Conservation (phyloP, 176 grass and related monocot species). For the Eragrostis nindensis region DNA sequence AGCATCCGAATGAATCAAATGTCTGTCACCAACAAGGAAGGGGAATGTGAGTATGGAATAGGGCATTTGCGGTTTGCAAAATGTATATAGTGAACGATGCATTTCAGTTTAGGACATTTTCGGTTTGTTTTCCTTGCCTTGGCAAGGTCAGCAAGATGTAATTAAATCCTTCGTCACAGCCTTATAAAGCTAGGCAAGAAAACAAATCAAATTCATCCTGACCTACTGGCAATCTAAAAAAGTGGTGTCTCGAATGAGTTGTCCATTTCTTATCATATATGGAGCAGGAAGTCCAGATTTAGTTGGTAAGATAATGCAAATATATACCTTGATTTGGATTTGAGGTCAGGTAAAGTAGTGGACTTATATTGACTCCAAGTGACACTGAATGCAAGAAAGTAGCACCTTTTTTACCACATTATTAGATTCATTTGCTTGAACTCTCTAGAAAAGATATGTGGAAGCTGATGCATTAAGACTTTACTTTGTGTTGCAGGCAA, state of each 20-base stretch:
- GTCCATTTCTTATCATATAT: not conserved
- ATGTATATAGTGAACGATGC: not conserved
- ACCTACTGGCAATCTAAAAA: not conserved
- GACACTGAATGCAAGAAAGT: not conserved
- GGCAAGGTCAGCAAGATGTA: not conserved
- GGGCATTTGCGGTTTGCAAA: not conserved
- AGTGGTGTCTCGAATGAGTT: not conserved
- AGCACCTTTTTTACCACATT: not conserved
- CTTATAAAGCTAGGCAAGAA: not conserved
- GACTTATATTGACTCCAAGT: not conserved
- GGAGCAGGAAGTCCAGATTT: not conserved
- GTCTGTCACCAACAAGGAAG: not conserved
- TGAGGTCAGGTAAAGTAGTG: not conserved
- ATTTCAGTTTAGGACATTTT: not conserved
- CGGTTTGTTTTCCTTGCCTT: not conserved
- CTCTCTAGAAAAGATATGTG: not conserved
- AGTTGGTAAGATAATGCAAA: not conserved
- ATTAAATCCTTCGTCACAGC: not conserved
- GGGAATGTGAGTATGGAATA: not conserved
- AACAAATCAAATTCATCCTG: not conserved
- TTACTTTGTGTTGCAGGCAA: constrained; percentile 58
- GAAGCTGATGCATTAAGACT: not conserved
- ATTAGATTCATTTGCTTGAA: not conserved
- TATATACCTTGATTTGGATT: not conserved
- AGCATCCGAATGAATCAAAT: not conserved